Evolutionary conservation across 2,329 filamentous ascomycete species (phyloP).

Genomic region (Ilyonectria destructans): DNA sequence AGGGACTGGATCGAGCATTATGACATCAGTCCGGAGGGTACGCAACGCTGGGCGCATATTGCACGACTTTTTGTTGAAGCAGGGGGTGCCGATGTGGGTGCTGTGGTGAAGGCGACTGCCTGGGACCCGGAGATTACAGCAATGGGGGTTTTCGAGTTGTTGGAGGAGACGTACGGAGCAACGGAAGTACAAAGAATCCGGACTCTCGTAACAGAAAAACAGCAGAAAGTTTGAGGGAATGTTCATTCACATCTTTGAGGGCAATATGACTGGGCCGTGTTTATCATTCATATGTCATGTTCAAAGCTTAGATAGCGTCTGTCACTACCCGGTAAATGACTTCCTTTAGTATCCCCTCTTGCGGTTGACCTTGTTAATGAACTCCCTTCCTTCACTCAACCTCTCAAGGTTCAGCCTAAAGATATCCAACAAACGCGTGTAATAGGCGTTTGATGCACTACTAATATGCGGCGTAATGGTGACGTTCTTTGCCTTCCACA

Average conservation of each 20-base stretch:
- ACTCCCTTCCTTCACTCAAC: constrained; percentile 55
- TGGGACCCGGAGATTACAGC: constrained; percentile 53
- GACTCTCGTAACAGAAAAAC: constrained; percentile 26
- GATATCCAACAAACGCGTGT: constrained; percentile 60
- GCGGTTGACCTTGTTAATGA: constrained; percentile 61
- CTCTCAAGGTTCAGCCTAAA: constrained; percentile 60
- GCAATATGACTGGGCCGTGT: too few relatives aligned
- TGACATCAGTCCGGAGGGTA: constrained; percentile 48
- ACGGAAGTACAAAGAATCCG: constrained; percentile 39
- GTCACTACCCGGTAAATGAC: not conserved
- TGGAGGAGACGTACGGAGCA: constrained; percentile 47
- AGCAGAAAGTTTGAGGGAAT: not conserved
- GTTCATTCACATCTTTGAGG: not conserved
- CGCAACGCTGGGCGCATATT: constrained; percentile 50
- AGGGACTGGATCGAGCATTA: constrained; percentile 53
- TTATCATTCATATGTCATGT: not conserved
- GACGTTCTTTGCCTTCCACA: constrained; percentile 81
- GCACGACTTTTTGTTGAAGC: constrained; percentile 47
- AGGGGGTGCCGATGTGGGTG: constrained; percentile 47
- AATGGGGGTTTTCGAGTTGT: constrained; percentile 47
- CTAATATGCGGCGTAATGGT: constrained; percentile 73
- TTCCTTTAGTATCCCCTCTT: constrained; percentile 52
- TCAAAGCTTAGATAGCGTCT: not conserved
- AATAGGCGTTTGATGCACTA: constrained; percentile 59
- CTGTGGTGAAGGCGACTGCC: constrained; percentile 45